A percentile compares a stretch with the other conserved stretches of the same genome.
phyloP scores from a whole-genome alignment of 176 grass and related monocot species.

The Saccharum officinarum region DNA sequence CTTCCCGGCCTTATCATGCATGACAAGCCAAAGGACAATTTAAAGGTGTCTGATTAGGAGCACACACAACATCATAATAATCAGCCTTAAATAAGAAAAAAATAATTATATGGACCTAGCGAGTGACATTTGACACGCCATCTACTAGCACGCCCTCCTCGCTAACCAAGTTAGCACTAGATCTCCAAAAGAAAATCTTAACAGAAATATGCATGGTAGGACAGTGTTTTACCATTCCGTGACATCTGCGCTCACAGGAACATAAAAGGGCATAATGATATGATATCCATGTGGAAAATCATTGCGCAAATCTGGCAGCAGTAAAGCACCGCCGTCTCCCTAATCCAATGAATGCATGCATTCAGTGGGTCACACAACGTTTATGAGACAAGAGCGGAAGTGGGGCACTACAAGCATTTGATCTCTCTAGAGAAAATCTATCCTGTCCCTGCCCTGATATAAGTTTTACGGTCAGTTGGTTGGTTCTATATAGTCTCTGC shows the following conservation, averaged over 20 bases:
- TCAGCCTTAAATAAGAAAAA: background rate
- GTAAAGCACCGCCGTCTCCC: slow-evolving; percentile 11
- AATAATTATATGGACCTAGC: slow-evolving; percentile 1
- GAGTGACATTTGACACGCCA: slow-evolving; percentile 22
- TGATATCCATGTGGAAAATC: background rate
- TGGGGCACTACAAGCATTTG: background rate
- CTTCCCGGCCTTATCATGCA: background rate
- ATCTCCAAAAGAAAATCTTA: background rate
- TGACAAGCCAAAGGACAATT: background rate
- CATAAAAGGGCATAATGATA: background rate
- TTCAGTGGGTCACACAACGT: background rate
- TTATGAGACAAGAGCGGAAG: background rate
- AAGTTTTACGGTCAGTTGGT: background rate
- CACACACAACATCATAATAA: background rate
- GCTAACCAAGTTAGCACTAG: background rate
- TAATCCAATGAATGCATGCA: background rate
- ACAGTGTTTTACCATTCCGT: background rate
- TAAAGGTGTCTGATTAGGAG: background rate
- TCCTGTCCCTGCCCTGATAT: background rate
- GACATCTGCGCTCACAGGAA: background rate
- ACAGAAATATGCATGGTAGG: background rate
- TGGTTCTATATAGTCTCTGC: background rate
- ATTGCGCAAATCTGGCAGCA: background rate
- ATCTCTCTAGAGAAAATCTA: background rate
- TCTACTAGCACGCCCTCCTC: background rate